These are phyloP conservation scores for Mentha longifolia DNA, from an alignment of 257 asterid genomes.

Conservation along the genomic window DNA sequence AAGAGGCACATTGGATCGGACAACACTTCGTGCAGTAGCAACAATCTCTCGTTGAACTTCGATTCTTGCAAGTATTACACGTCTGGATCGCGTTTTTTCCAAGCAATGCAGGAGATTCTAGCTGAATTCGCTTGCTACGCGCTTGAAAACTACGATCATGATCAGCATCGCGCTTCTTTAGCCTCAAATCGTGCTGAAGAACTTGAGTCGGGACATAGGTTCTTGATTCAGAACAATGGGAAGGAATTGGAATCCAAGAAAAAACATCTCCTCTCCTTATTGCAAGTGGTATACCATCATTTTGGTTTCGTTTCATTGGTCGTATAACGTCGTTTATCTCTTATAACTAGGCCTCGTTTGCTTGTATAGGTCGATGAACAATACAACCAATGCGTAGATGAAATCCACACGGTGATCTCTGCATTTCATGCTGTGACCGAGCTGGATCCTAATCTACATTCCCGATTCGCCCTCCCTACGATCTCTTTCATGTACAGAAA, in stretches of 20 bases:
- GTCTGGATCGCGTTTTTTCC: constrained; percentile 59
- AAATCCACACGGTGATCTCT: constrained; percentile 74
- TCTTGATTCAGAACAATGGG: constrained; percentile 23
- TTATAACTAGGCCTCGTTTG: not conserved
- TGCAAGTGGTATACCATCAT: constrained; percentile 65
- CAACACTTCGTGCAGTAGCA: constrained; percentile 57
- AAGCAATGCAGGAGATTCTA: constrained; percentile 76
- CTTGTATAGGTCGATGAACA: constrained; percentile 70
- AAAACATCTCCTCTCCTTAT: constrained; percentile 59
- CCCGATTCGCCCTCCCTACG: constrained; percentile 77
- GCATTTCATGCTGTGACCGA: constrained; percentile 88
- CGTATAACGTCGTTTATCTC: not conserved
- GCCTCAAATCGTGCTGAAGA: constrained; percentile 21
- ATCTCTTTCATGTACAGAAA: constrained; percentile 66
- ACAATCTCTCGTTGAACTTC: constrained; percentile 47
- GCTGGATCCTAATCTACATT: constrained; percentile 71
- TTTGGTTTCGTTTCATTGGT: not conserved
- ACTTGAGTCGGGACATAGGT: constrained; percentile 17
- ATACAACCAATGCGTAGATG: constrained; percentile 80
- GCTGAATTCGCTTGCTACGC: constrained; percentile 66
- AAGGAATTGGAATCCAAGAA: constrained; percentile 55
- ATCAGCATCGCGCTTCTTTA: constrained; percentile 14
- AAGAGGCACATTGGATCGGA: constrained; percentile 50
- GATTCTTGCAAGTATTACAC: constrained; percentile 51
- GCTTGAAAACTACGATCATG: constrained; percentile 41